These are phyloP conservation scores for Pelargonium cotyledonis DNA, from an alignment of 441 rosid genomes.

Conservation along the genomic window DNA sequence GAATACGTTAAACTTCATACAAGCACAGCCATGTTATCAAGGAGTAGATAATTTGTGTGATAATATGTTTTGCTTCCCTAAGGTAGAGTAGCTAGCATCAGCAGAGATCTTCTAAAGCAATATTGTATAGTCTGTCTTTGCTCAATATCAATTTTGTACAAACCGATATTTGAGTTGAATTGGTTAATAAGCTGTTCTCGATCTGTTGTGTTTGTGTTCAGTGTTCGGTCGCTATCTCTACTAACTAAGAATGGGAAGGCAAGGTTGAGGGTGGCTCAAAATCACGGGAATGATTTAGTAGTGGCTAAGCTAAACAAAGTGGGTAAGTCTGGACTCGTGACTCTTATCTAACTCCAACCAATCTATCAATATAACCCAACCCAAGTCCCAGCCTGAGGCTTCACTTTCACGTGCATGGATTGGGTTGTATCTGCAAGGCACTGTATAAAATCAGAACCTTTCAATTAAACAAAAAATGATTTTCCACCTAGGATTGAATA, in stretches of 20 bases:
- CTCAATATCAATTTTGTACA: too few species aligned
- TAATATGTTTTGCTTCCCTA: background rate
- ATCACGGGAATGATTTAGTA: background rate
- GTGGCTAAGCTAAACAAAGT: background rate
- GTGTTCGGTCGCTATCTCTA: too few species aligned
- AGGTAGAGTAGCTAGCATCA: background rate
- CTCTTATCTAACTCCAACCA: background rate
- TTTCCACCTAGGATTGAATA: too few species aligned
- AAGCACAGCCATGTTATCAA: background rate
- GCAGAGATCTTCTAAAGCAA: background rate
- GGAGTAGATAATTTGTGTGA: constrained; percentile 1
- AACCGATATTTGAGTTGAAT: too few species aligned
- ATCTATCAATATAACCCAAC: background rate
- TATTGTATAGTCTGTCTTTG: too few species aligned
- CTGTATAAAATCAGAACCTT: too few species aligned
- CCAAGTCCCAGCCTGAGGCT: background rate
- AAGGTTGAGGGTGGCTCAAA: background rate
- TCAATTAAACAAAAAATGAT: too few species aligned
- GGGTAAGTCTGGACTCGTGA: constrained; percentile 1
- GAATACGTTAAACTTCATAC: background rate
- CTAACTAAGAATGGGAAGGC: background rate
- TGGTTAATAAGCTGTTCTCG: too few species aligned
- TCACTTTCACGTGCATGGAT: background rate
- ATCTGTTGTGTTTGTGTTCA: too few species aligned
- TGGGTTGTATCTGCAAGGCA: too few species aligned